Base-by-base conservation (phyloP, 306 rosid species). In the Cicer bijugum region DNA sequence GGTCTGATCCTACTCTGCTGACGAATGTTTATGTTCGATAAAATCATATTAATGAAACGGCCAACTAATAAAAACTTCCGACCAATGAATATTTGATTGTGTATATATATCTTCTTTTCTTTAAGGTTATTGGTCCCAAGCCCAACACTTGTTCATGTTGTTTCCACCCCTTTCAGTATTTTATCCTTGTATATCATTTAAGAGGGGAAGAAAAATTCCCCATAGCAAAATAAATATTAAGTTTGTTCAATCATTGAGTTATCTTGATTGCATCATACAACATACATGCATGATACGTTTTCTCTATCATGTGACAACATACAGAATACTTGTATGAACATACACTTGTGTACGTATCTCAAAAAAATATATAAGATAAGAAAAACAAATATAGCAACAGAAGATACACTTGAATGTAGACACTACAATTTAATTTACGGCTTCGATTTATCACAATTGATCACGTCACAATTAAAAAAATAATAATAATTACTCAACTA, bases 401-500 rank as follows among this genome's bases (percentile, higher is more conserved):
- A 78, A 57, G 78, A 78, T 74, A 63, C 75, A 50, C 64, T 71
- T 71, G 50, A 60, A 56, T 71, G 74, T 48, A 60, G 51, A 61
- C 38, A 48, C 16, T 57, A 48, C 56, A 51, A 56, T 72, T 67
- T 23, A 9, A 23, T 11, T 10, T 23, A 19, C 5, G 2, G n/a
- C 7, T 6, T 53, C 39, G 11, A 20, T 20, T 20, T 9, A 9
- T 19, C 12, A 1, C 1, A 5, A 10, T 56, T 56, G 14, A 19
- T 28, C 5, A 28, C 5, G 62, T 19, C 35, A 23, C 33, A 23
- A 23, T 23, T 23, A 23, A 23, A 23, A 23, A 2, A 2, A 28
- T 0, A 28, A 28, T 3, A 28, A 28, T 28, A 28, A 28, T 3
- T 28, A 28, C 35, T 28, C 5, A 28, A 28, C 4, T 28, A 28